Conservation (phyloP, 768 basidiomycete species). For the Xerocomellus amylosporus region DNA sequence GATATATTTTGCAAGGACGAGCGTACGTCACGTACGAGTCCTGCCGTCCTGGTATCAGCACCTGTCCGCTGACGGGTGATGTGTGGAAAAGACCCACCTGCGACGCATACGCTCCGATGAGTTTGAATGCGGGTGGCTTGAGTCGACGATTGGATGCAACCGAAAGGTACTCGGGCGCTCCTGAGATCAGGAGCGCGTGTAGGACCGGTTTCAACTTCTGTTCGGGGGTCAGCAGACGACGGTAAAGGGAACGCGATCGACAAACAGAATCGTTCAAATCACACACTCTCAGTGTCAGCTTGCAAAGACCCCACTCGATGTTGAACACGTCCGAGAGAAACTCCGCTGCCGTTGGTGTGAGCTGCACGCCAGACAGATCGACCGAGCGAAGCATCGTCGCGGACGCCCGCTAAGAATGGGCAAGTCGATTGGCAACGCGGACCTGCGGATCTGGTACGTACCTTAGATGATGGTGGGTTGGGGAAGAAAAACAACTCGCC, state of each 20-base stretch:
- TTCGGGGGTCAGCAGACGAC: background rate
- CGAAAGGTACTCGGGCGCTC: slow-evolving; percentile 76
- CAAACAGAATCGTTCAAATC: slow-evolving; percentile 78
- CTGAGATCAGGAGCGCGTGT: slow-evolving; percentile 84
- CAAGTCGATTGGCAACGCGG: background rate
- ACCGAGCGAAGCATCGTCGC: slow-evolving; percentile 62
- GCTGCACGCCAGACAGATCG: slow-evolving; percentile 76
- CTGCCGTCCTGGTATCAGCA: slow-evolving; percentile 37
- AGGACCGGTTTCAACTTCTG: slow-evolving; percentile 86
- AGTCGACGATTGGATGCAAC: slow-evolving; percentile 84
- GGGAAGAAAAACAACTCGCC: too few relatives aligned
- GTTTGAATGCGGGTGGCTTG: slow-evolving; percentile 69
- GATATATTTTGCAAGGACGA: slow-evolving; percentile 88
- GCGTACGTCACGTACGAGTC: slow-evolving; percentile 21
- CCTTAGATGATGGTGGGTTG: slow-evolving; percentile 45
- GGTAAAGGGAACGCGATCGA: slow-evolving; percentile 1
- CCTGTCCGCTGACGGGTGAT: background rate
- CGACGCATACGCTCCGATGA: slow-evolving; percentile 76
- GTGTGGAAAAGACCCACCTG: slow-evolving; percentile 45
- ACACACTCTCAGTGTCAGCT: slow-evolving; percentile 82
- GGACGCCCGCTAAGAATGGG: slow-evolving; percentile 44
- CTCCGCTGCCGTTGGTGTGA: slow-evolving; percentile 66
- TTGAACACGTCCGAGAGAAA: slow-evolving; percentile 88
- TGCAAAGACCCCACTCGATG: slow-evolving; percentile 90
- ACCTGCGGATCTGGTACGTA: slow-evolving; percentile 20